Evolutionary conservation across 371 early-diverging fungal genomes (phyloP).

Genomic region (Phascolomyces articulosus): DNA sequence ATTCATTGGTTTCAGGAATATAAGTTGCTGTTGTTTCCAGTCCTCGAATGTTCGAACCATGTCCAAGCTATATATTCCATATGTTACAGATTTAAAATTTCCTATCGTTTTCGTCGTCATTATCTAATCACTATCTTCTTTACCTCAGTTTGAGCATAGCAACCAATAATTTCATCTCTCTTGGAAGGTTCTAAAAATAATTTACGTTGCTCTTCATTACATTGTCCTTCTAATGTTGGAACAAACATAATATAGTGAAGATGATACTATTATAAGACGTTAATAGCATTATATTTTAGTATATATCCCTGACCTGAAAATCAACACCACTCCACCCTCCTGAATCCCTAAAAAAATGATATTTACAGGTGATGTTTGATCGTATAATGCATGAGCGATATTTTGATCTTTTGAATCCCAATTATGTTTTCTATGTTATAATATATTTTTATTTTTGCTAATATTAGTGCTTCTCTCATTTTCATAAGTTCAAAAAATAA

Average conservation of each 20-base stretch:
- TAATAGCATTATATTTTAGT: neutral
- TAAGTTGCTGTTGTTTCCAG: constrained; percentile 93
- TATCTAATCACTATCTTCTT: neutral
- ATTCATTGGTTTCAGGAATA: constrained; percentile 77
- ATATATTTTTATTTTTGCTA: neutral
- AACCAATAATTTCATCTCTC: constrained; percentile 78
- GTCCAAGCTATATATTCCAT: constrained; percentile 46
- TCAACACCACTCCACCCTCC: no score
- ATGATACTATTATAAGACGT: constrained; percentile 21
- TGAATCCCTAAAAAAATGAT: neutral
- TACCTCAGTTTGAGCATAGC: constrained; percentile 84
- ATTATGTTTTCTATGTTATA: constrained; percentile 32
- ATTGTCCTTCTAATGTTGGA: constrained; percentile 76
- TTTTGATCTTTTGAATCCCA: constrained; percentile 42
- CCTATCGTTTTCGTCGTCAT: no score
- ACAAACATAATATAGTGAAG: constrained; percentile 76
- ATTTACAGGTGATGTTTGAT: constrained; percentile 47
- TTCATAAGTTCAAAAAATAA: no score
- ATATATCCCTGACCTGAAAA: neutral
- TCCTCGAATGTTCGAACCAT: constrained; percentile 83
- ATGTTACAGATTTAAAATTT: no score
- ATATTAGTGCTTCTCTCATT: no score
- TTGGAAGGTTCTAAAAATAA: constrained; percentile 76
- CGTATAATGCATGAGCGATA: constrained; percentile 42
- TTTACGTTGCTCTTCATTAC: constrained; percentile 77